Percentiles rank a stretch among this genome's conserved stretches.
Evolutionary conservation across 192 early-diverging fungal species (phyloP).

Genomic region (Allomyces javanicus): DNA sequence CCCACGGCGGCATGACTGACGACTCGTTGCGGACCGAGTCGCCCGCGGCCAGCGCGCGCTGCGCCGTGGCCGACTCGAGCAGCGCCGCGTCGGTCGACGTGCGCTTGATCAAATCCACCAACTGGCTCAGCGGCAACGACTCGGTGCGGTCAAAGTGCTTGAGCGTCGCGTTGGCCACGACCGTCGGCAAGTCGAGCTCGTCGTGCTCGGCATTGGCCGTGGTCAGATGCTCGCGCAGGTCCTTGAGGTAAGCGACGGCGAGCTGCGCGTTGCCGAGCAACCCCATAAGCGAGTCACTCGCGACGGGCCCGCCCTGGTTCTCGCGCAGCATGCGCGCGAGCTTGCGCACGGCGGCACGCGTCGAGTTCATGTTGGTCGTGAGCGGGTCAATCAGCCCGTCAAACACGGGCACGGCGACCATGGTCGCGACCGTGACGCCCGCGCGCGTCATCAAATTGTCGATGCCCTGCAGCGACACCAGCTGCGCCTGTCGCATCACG

Average conservation of each 20-base stretch:
- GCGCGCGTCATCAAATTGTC: background rate
- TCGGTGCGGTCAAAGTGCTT: background rate
- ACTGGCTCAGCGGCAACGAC: background rate
- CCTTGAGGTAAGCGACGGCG: background rate
- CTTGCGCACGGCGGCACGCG: background rate
- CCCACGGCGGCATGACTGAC: no score
- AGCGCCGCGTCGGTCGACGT: background rate
- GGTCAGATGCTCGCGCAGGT: background rate
- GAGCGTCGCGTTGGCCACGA: background rate
- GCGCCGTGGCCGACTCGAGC: background rate
- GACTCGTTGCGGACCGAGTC: no score
- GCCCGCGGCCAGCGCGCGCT: no score
- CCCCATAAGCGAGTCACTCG: background rate
- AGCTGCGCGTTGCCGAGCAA: background rate
- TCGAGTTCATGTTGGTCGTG: background rate
- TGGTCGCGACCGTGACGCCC: background rate
- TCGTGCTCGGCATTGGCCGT: background rate
- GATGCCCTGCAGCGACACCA: background rate
- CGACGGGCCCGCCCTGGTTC: background rate
- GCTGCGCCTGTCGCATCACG: background rate
- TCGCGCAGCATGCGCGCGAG: background rate
- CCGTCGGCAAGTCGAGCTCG: background rate
- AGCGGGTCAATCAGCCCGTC: background rate
- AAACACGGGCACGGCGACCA: background rate
- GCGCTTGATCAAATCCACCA: background rate